Base-by-base conservation (phyloP, 2,329 filamentous ascomycete species). In the Podosphaera aphanis region DNA sequence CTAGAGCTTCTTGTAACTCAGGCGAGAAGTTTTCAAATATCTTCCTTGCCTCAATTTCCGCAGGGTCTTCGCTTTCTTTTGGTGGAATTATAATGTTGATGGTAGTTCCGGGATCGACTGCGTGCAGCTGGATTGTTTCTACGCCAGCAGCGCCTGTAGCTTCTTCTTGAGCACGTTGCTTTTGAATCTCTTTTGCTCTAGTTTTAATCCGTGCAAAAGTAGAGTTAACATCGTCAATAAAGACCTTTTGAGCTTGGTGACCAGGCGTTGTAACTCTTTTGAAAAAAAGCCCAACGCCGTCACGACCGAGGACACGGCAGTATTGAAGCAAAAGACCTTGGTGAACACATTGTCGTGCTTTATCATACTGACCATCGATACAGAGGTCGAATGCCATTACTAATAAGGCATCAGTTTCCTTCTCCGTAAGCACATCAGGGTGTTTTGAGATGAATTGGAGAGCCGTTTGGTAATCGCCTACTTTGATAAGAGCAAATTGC, bases 61-160 rank as follows among this genome's bases (percentile, higher is more conserved):
- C 75, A 1, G 73, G 70, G 45, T 86, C 76, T 20, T 75, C 69
- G 54, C 77, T 80, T 20, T 74, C 68, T 35, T 69, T 67, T 0
- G 79, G 68, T 11, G 90, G 88, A 35, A 93, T 79, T 46, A 65
- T 73, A 61, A 95, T 94, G 59, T 83, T 82, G 60, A 98, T 94
- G 49, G 82, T 79, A 2, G 88, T 94, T 42, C 80, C 81, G 0
- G 88, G 88, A 61, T 94, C 85, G 10, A 98, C 86, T 13, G 90
- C 88, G 60, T 98, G 90, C 41, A 98, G 71, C 63, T 98, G 92
- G 54, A 98, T 98, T 62, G 94, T 88, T 65, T 98, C 90, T 8
- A 93, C 80, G 18, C 79, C 83, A 20, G 69, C 73, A 1, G 63
- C 63, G 6, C 66, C 66, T 18, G 66, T 67, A 5, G 65, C 68